phyloP scores from a whole-genome alignment of 2,329 filamentous ascomycete species.

The Pseudogymnoascus sp. region DNA sequence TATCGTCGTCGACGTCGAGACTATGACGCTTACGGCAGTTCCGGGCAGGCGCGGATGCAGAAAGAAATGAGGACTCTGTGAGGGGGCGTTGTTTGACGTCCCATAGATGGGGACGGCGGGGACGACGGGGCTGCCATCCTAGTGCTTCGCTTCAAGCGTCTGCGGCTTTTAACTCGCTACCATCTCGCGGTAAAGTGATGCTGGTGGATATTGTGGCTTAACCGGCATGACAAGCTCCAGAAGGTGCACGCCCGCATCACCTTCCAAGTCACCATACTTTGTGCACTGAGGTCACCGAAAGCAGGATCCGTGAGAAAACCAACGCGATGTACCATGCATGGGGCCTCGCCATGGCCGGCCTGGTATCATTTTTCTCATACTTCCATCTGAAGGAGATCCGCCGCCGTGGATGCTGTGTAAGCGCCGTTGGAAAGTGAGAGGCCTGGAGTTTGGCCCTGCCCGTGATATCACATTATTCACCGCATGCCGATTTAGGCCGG shows the following conservation, averaged over 20 bases:
- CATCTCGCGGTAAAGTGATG: not conserved
- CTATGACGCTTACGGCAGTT: not conserved
- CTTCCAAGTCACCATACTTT: not conserved
- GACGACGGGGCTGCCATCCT: not conserved
- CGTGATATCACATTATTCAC: not conserved
- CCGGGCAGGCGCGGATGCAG: not conserved
- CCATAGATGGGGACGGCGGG: not conserved
- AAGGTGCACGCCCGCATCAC: not conserved
- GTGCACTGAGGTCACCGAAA: not conserved
- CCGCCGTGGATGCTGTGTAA: not conserved
- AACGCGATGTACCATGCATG: not conserved
- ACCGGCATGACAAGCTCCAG: not conserved
- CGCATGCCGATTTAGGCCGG: not conserved
- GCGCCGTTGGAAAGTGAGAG: not conserved
- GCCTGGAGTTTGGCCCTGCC: not conserved
- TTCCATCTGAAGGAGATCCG: not conserved
- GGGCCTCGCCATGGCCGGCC: not conserved
- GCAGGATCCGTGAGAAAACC: not conserved
- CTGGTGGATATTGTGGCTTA: not conserved
- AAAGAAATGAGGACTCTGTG: not conserved
- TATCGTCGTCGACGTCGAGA: not conserved
- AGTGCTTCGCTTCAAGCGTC: not conserved
- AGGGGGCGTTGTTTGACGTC: not conserved
- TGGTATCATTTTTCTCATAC: not conserved
- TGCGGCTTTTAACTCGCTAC: not conserved